Percentiles rank a stretch among this genome's conserved stretches.
Evolutionary conservation across 2,329 filamentous ascomycete genomes (phyloP).

Genomic region (Scedosporium apiospermum): DNA sequence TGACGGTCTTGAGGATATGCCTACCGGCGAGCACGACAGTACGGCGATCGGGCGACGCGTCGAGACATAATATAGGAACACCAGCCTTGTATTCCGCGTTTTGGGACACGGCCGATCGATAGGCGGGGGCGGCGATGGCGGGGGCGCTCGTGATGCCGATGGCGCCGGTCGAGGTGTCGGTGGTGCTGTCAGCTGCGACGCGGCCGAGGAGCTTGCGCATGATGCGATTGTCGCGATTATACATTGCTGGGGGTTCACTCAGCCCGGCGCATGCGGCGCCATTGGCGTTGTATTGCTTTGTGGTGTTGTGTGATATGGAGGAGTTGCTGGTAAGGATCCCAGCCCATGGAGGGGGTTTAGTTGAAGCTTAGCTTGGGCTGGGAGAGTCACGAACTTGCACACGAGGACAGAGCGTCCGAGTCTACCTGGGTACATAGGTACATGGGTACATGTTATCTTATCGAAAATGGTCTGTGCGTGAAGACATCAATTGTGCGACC

Average conservation of each 20-base stretch:
- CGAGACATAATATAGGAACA: slow-evolving; percentile 46
- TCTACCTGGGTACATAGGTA: too few relatives aligned
- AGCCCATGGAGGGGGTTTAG: not conserved
- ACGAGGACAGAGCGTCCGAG: not conserved
- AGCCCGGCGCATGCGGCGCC: slow-evolving; percentile 20
- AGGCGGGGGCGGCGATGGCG: slow-evolving; percentile 23
- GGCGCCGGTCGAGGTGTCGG: slow-evolving; percentile 32
- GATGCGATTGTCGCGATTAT: slow-evolving; percentile 44
- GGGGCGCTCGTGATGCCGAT: slow-evolving; percentile 34
- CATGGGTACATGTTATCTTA: not conserved
- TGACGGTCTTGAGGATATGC: slow-evolving; percentile 52
- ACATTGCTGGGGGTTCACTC: slow-evolving; percentile 28
- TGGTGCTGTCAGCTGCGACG: slow-evolving; percentile 33
- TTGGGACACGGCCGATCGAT: slow-evolving; percentile 46
- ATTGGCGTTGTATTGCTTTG: slow-evolving; percentile 13
- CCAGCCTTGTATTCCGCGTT: slow-evolving; percentile 42
- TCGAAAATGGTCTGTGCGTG: not conserved
- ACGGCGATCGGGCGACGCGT: slow-evolving; percentile 46
- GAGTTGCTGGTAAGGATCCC: not conserved
- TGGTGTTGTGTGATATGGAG: not conserved
- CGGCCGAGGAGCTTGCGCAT: slow-evolving; percentile 54
- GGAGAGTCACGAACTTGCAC: not conserved
- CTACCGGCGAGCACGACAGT: slow-evolving; percentile 48
- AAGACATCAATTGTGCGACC: not conserved
- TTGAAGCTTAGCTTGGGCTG: not conserved